phyloP scores from a whole-genome alignment of 371 early-diverging fungal species.

The Funneliformis caledonium region DNA sequence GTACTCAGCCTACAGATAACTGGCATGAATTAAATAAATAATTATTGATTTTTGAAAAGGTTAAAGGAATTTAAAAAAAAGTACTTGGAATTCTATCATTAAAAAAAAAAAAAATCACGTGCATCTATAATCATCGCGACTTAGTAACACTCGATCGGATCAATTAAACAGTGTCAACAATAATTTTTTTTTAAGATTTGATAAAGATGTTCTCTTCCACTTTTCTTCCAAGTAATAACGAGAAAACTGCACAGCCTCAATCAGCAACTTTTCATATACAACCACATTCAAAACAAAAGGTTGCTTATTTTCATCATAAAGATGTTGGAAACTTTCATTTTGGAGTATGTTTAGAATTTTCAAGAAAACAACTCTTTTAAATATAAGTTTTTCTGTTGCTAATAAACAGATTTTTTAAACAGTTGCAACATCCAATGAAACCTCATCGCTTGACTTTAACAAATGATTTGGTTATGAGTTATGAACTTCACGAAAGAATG shows the following conservation, averaged over 20 bases:
- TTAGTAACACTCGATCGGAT: too few relatives aligned
- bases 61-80: too few relatives aligned
- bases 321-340: slow-evolving; percentile 91
- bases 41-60: too few relatives aligned
- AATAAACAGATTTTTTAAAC: slow-evolving; percentile 6
- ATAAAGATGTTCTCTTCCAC: slow-evolving; percentile 19
- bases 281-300: slow-evolving; percentile 60
- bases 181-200: too few relatives aligned
- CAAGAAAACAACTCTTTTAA: neutral
- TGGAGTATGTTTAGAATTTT: slow-evolving; percentile 59
- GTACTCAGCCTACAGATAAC: too few relatives aligned
- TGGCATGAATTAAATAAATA: too few relatives aligned
- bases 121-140: too few relatives aligned
- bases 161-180: too few relatives aligned
- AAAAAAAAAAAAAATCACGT: too few relatives aligned
- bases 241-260: slow-evolving; percentile 42
- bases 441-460: slow-evolving; percentile 93
- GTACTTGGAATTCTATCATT: too few relatives aligned
- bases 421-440: slow-evolving; percentile 96
- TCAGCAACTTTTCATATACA: slow-evolving; percentile 43
- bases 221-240: slow-evolving; percentile 43
- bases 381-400: neutral
- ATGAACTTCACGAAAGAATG: slow-evolving; percentile 87
- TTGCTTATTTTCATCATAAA: slow-evolving; percentile 88
- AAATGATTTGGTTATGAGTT: slow-evolving; percentile 87